Evolutionary conservation across 2,329 filamentous ascomycete species (phyloP), one percentile per base, ranked within the genome.

Genomic region (Arthrobotrys megalospora): DNA sequence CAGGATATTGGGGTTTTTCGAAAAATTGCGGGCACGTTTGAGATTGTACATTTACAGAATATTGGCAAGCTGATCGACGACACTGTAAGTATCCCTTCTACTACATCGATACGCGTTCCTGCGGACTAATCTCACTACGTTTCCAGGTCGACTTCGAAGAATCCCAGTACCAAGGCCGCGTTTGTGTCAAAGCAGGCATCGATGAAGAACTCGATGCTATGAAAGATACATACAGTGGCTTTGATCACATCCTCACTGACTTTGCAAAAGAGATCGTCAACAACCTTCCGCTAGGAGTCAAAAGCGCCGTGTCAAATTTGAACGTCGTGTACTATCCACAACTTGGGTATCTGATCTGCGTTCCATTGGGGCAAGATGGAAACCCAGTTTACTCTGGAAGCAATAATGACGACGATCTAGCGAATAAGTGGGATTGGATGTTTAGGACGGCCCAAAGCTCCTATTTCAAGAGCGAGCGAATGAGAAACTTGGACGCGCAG

Each of bases 281-380:
- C 12, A 86, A 87, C 0, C 86, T 19, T 91, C 94, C 0, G 86
- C 88, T 76, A 87, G 88, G 86, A 86, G 87, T 16, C 83, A 83
- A 28, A 83, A 84, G 34, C 86, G 11, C 60, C 7, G 62, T 88
- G 76, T 85, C 91, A 12, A 86, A 88, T 16, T 83, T 91, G 38
- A 94, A 94, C 68, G 96, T 96, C 79, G 91, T 96, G 16, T 97
- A 96, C 83, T 92, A 97, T 79, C 95, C 94, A 0, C 94, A 97
- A 82, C 89, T 97, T 43, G 96, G 96, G 0, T 99, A 97, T 82
- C 88, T 97, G 43, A 92, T 94, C 1, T 90, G 91, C 0, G 90
- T 97, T 14, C 88, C 88, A 1, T 80, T 72, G 19, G 63, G 64
- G 16, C 24, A 58, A 10, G 76, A 72, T 43, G 55, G 68, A 7